A percentile compares a stretch with the other conserved stretches of the same genome.
Evolutionary conservation across 108 stramenopile genomes (phyloP).

Genomic region (Cyclotella choctawhatcheeana): DNA sequence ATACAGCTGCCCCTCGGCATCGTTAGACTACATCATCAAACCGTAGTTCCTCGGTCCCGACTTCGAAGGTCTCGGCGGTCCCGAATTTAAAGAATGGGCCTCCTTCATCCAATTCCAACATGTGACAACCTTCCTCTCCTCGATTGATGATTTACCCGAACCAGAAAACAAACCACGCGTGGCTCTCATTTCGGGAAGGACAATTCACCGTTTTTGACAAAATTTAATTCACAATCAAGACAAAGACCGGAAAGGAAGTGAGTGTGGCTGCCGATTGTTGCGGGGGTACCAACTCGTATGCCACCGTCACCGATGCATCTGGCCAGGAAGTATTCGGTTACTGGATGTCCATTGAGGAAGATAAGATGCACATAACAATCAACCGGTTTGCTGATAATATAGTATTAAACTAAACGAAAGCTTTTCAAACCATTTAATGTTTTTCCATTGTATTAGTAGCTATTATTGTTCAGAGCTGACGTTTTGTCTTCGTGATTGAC

Average conservation of each 20-base stretch:
- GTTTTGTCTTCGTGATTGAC: too few relatives aligned
- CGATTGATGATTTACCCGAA: constrained; percentile 72
- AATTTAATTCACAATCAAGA: constrained; percentile 94
- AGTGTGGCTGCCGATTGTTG: constrained; percentile 88
- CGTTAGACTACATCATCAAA: constrained; percentile 82
- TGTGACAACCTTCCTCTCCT: constrained; percentile 63
- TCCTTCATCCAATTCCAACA: constrained; percentile 56
- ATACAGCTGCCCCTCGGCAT: constrained; percentile 78
- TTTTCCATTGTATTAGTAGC: too few relatives aligned
- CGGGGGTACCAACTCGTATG: constrained; percentile 84
- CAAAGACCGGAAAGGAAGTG: constrained; percentile 90
- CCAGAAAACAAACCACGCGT: constrained; percentile 67
- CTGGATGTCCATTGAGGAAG: constrained; percentile 91
- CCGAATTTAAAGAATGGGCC: constrained; percentile 77
- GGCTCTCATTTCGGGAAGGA: constrained; percentile 87
- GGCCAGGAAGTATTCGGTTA: constrained; percentile 88
- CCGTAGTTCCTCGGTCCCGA: constrained; percentile 90
- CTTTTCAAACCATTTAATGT: too few relatives aligned
- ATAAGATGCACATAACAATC: constrained; percentile 56
- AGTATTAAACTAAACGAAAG: too few relatives aligned
- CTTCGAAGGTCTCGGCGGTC: constrained; percentile 66
- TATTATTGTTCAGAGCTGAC: too few relatives aligned
- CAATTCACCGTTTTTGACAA: constrained; percentile 92
- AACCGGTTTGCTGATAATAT: too few relatives aligned
- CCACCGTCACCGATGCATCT: constrained; percentile 72